Base-by-base conservation (phyloP, 495 filamentous ascomycete genomes). In the Astrothelium subdiscretum region DNA sequence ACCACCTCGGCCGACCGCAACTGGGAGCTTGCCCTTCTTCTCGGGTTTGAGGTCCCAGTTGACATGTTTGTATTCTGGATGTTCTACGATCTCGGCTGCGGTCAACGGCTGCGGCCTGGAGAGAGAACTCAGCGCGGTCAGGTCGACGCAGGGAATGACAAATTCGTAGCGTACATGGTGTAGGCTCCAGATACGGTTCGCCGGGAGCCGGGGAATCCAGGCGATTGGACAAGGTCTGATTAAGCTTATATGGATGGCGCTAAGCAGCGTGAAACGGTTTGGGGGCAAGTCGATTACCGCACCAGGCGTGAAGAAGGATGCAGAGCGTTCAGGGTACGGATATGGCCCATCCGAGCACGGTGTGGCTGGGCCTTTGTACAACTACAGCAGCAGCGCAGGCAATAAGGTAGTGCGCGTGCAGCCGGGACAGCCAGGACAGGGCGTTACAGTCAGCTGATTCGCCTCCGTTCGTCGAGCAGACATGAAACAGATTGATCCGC, bases 21-120 rank as follows among this genome's bases (percentile, higher is more conserved):
- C 87, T 1, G 80, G 69, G n/a, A 79, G 65, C 58, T 77, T 77
- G 18, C 84, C 88, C 32, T 79, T 76, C 32, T 75, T 72, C 31
- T 81, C 75, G 0, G 87, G 82, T 59, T 80, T 76, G 4, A 92
- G 81, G 27, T 81, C 73, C 84, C 85, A 91, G 68, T 84, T 74
- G n/a, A 79, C 69, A 62, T 77, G 70, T 18, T 70, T 48, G 66
- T 73, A 83, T 51, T 81, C 80, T 2, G 81, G 79, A 69, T 83
- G 81, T 35, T 73, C 57, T 35, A 73, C 58, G 1, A 84, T 65
- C 63, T 82, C 75, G 2, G 68, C 78, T 11, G 74, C 78, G 4
- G 68, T 74, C 32, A 81, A 63, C n/a, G 74, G 73, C 15, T 63
- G 20, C 4, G 38, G 42, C 59, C 62, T 54, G 48, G 15, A 15